Percentiles rank a stretch among this genome's conserved stretches.
These are phyloP conservation scores for Pleurozium schreberi DNA, from an alignment of 225 moss, liverwort and hornwort species.

Conservation along the genomic window DNA sequence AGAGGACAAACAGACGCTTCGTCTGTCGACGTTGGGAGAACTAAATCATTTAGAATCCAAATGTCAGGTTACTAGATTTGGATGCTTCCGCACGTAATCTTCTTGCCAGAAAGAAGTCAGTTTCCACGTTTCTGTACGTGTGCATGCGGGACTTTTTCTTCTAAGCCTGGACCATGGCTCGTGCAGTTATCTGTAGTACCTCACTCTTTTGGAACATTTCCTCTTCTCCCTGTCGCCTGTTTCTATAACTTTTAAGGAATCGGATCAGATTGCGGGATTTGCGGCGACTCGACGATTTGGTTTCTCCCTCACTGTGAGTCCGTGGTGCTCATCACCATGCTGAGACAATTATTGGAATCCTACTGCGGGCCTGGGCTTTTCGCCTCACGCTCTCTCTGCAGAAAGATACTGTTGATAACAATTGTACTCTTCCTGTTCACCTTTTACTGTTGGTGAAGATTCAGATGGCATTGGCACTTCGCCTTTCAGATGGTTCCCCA, in stretches of 20 bases:
- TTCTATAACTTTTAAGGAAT: neutral
- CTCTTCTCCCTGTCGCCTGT: neutral
- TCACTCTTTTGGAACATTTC: neutral
- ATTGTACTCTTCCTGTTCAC: neutral
- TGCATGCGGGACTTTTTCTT: neutral
- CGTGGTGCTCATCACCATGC: neutral
- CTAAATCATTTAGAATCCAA: neutral
- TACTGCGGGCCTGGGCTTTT: neutral
- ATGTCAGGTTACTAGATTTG: slow-evolving; percentile 8
- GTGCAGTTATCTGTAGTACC: neutral
- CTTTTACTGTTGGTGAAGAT: neutral
- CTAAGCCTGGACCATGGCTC: neutral
- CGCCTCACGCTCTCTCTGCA: neutral
- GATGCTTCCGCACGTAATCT: neutral
- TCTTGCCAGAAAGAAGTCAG: neutral
- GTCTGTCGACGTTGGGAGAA: neutral
- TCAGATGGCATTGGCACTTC: neutral
- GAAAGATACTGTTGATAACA: neutral
- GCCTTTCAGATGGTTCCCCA: neutral
- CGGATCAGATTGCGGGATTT: neutral
- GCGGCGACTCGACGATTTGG: neutral
- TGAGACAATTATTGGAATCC: neutral
- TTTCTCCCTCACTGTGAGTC: neutral
- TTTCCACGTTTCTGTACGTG: neutral
- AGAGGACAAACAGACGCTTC: neutral